phyloP scores from a whole-genome alignment of 345 rosid species.

The Dipteronia dyeriana region DNA sequence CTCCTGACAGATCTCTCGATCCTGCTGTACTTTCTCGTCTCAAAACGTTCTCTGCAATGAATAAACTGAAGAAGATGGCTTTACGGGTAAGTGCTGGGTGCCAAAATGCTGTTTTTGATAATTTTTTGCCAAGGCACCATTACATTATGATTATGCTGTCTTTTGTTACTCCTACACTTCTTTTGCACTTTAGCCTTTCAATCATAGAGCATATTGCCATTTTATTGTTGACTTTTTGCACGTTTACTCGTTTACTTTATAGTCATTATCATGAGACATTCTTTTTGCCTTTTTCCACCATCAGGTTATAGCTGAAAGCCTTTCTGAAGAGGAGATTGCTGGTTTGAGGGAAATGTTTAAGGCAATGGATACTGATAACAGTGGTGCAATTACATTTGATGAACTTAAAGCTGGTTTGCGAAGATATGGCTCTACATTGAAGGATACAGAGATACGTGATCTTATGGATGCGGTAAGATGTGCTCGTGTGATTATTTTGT shows the following conservation, averaged over 20 bases:
- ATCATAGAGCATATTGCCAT: not conserved
- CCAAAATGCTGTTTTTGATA: constrained; percentile 3
- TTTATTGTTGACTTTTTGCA: constrained; percentile 9
- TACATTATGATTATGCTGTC: not conserved
- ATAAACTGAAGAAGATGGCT: constrained; percentile 98
- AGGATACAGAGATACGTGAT: constrained; percentile 92
- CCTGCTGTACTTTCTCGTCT: constrained; percentile 97
- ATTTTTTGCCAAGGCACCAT: not conserved
- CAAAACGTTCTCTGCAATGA: constrained; percentile 97
- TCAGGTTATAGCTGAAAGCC: constrained; percentile 98
- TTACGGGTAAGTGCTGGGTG: constrained; percentile 57
- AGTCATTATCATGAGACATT: not conserved
- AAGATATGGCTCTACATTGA: constrained; percentile 95
- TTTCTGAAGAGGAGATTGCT: constrained; percentile 98
- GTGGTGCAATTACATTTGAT: constrained; percentile 97
- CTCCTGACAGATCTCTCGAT: constrained; percentile 91
- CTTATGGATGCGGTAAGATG: constrained; percentile 95
- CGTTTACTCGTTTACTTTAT: not conserved
- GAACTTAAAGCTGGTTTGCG: constrained; percentile 94
- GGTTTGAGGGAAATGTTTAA: constrained; percentile 92
- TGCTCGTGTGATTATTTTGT: constrained; percentile 18
- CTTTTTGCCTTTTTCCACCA: constrained; percentile 21
- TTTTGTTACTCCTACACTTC: not conserved
- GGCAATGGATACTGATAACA: constrained; percentile 93
- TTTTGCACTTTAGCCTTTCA: not conserved